Evolutionary conservation across 148 eudicot species (phyloP).

Genomic region (Selenicereus undatus): DNA sequence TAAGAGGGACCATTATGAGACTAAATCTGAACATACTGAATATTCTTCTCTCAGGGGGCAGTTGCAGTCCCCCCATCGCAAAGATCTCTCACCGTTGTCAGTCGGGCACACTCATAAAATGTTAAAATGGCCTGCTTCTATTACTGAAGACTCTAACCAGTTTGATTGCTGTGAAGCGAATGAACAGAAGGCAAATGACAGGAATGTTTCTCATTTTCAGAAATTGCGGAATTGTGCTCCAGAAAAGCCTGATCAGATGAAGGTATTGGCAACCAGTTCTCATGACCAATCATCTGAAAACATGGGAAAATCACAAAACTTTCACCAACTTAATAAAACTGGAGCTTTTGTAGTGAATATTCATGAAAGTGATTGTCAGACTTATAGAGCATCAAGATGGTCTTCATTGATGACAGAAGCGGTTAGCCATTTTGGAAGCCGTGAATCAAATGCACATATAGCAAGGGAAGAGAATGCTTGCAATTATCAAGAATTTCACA

Average conservation of each 20-base stretch:
- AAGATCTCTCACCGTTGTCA: constrained; percentile 24
- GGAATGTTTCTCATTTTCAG: constrained; percentile 10
- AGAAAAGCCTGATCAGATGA: constrained; percentile 9
- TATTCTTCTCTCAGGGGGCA: constrained; percentile 32
- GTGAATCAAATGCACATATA: background rate
- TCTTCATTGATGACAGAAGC: constrained; percentile 13
- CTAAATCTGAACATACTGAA: constrained; percentile 14
- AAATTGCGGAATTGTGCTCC: background rate
- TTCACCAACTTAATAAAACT: background rate
- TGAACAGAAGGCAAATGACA: background rate
- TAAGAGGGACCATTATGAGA: constrained; percentile 25
- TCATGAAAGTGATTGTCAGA: background rate
- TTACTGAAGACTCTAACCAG: constrained; percentile 4
- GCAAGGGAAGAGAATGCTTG: constrained; percentile 16
- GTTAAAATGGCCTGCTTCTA: constrained; percentile 19
- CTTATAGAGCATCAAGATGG: constrained; percentile 4
- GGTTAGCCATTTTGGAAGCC: constrained; percentile 2
- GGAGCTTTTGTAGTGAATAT: constrained; percentile 2
- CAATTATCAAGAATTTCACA: constrained; percentile 10
- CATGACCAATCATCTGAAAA: background rate
- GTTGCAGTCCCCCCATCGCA: constrained; percentile 26
- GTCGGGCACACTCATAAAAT: constrained; percentile 8
- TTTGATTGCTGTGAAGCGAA: background rate
- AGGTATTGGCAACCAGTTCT: constrained; percentile 1
- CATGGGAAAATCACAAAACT: background rate